phyloP scores from a whole-genome alignment of 2,329 filamentous ascomycete genomes.

The Paraphaeosphaeria minitans region DNA sequence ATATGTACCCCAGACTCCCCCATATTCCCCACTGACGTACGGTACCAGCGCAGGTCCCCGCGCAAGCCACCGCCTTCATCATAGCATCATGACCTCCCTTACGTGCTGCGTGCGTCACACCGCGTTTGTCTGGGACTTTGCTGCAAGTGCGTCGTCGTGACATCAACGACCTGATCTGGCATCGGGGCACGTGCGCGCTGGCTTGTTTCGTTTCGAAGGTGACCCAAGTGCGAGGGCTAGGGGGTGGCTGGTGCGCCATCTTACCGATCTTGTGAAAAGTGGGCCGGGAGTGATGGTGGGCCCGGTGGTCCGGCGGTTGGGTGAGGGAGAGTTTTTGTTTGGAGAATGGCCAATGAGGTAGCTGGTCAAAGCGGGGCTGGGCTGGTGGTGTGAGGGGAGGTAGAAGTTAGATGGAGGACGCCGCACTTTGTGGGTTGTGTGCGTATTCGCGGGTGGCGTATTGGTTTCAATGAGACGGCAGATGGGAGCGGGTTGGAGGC shows the following conservation, averaged over 20 bases:
- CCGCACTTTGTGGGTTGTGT: conserved; percentile 6
- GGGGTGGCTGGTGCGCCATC: not conserved
- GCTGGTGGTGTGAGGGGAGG: not conserved
- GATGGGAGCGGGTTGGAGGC: not conserved
- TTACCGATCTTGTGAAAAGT: not conserved
- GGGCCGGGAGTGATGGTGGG: not conserved
- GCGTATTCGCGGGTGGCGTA: conserved; percentile 8
- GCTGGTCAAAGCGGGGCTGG: not conserved
- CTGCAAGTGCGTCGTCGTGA: conserved; percentile 12
- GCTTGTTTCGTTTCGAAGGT: not conserved
- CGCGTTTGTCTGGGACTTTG: not conserved
- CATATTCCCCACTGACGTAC: conserved; percentile 21
- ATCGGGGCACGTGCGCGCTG: conserved; percentile 7
- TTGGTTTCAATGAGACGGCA: conserved; percentile 1
- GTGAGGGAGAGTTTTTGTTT: not conserved
- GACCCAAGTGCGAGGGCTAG: too few relatives aligned
- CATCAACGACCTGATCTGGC: conserved; percentile 12
- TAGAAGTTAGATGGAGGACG: not conserved
- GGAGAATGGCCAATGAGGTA: not conserved
- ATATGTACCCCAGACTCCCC: conserved; percentile 20
- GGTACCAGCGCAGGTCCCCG: conserved; percentile 19
- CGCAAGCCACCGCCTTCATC: conserved; percentile 23
- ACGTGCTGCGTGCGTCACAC: not conserved
- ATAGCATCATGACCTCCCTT: conserved; percentile 9
- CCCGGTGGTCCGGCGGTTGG: not conserved